A percentile compares a stretch with the other conserved stretches of the same genome.
Conservation (phyloP, 148 eudicot genomes). For the Mesembryanthemum crystallinum region DNA sequence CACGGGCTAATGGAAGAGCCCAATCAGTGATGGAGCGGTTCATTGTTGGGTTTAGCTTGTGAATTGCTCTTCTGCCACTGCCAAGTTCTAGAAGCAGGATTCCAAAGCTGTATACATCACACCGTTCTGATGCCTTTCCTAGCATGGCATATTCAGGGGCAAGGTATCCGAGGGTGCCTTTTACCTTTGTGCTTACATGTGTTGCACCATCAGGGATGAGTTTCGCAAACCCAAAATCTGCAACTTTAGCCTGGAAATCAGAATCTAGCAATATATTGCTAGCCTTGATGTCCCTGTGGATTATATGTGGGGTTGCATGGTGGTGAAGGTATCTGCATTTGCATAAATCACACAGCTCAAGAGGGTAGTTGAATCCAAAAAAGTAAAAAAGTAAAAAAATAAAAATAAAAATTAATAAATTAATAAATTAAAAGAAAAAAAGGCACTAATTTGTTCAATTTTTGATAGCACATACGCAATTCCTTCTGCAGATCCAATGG, state of each 20-base stretch:
- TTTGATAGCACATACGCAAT: constrained; percentile 52
- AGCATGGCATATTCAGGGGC: constrained; percentile 84
- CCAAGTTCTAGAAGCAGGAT: constrained; percentile 83
- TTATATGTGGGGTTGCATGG: constrained; percentile 84
- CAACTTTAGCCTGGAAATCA: constrained; percentile 68
- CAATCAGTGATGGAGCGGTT: constrained; percentile 64
- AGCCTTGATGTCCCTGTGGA: constrained; percentile 90
- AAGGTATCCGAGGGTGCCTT: constrained; percentile 75
- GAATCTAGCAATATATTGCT: constrained; percentile 82
- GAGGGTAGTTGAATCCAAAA: not conserved
- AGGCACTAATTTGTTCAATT: not conserved
- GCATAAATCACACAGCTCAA: not conserved
- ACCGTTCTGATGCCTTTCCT: constrained; percentile 76
- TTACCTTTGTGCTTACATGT: constrained; percentile 64
- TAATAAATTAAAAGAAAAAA: no score
- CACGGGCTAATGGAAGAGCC: constrained; percentile 69
- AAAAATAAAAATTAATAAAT: no score
- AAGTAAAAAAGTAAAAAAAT: not conserved
- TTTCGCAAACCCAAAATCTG: constrained; percentile 85
- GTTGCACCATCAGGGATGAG: constrained; percentile 73
- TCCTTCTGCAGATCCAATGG: constrained; percentile 85
- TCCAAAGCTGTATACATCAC: constrained; percentile 87
- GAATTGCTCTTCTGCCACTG: constrained; percentile 75
- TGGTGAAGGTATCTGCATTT: constrained; percentile 78
- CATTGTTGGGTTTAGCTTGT: constrained; percentile 37